These are phyloP conservation scores for Zoysia japonica DNA, from an alignment of 176 grass and related monocot species.

Conservation along the genomic window DNA sequence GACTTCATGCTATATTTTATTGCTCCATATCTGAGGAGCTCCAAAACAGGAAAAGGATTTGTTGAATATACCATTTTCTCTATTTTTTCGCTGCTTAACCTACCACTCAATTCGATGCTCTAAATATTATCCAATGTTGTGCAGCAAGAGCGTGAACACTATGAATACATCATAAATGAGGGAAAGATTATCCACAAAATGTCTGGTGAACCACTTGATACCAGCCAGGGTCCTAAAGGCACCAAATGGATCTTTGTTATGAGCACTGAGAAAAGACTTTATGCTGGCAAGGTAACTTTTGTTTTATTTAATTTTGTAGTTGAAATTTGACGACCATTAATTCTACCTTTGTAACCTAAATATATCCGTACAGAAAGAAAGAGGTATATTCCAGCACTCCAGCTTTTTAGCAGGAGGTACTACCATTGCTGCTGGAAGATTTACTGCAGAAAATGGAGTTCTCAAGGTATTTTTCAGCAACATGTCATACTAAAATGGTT, in stretches of 20 bases:
- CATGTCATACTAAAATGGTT: constrained; percentile 1
- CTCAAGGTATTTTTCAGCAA: constrained; percentile 59
- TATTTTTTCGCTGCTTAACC: not conserved
- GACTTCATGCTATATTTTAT: not conserved
- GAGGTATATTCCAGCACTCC: constrained; percentile 90
- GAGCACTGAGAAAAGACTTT: constrained; percentile 68
- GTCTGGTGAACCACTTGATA: constrained; percentile 64
- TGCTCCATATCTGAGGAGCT: constrained; percentile 1
- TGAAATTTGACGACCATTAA: not conserved
- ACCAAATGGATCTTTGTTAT: constrained; percentile 97
- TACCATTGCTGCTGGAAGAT: constrained; percentile 84
- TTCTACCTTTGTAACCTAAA: constrained; percentile 15
- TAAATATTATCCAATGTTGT: constrained; percentile 21
- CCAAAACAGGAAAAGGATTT: not conserved
- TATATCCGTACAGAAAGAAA: constrained; percentile 67
- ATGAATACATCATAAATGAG: constrained; percentile 58
- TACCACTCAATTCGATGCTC: not conserved
- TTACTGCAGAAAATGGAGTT: constrained; percentile 67
- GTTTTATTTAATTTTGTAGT: constrained; percentile 12
- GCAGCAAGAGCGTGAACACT: constrained; percentile 79
- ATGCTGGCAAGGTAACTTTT: constrained; percentile 76
- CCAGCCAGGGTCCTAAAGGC: constrained; percentile 48
- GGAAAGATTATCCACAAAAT: constrained; percentile 70
- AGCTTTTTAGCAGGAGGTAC: constrained; percentile 95
- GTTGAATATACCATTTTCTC: not conserved